These are phyloP conservation scores for Chloromonas sp. DNA, from an alignment of 163 green algal genomes.

Conservation along the genomic window DNA sequence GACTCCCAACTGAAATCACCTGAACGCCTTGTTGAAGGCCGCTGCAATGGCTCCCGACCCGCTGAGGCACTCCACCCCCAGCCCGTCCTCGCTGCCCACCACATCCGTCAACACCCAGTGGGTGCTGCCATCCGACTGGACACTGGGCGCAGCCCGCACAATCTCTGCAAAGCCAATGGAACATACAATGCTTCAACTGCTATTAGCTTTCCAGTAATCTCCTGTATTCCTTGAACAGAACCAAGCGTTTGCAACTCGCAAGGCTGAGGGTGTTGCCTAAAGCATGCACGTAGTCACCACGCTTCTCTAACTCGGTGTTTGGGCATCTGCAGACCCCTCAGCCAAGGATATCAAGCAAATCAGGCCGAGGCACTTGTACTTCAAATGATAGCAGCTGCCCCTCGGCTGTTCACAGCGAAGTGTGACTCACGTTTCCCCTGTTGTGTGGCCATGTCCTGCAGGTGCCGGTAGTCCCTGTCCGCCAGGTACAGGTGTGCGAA, in stretches of 20 bases:
- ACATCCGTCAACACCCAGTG: constrained; percentile 81
- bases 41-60: constrained; percentile 90
- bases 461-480: constrained; percentile 72
- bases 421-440: constrained; percentile 7
- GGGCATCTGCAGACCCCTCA: no score
- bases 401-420: no score
- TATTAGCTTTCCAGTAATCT: no score
- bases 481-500: constrained; percentile 92
- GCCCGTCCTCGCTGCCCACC: constrained; percentile 87
- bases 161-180: neutral
- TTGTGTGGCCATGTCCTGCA: constrained; percentile 14
- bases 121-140: neutral
- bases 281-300: no score
- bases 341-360: no score
- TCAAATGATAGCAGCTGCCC: no score
- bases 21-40: constrained; percentile 36
- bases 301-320: no score
- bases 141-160: constrained; percentile 12
- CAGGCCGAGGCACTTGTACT: no score
- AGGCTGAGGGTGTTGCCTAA: no score
- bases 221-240: no score
- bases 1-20: neutral
- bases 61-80: constrained; percentile 95
- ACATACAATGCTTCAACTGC: no score
- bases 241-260: no score